These are phyloP conservation scores for Coemansia sp. DNA, from an alignment of 192 early-diverging fungal genomes.

Conservation along the genomic window DNA sequence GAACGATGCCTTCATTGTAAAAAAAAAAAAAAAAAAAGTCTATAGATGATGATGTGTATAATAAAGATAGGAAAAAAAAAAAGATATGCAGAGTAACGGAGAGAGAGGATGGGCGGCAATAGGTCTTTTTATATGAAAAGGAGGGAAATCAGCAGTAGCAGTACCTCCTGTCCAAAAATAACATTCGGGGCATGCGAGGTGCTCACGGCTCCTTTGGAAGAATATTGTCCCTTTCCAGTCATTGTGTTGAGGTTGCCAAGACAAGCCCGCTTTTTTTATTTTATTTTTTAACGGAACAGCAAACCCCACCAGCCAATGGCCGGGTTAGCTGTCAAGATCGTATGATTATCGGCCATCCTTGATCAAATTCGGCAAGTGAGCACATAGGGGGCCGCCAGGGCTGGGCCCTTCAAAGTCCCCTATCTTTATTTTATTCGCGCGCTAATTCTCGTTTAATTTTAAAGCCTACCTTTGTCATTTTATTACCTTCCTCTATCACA, in stretches of 20 bases:
- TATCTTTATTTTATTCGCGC: not conserved
- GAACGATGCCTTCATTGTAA: conserved; percentile 7
- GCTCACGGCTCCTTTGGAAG: not conserved
- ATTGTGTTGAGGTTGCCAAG: not conserved
- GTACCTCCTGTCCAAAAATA: not conserved
- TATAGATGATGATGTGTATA: not conserved
- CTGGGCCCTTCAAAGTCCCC: not conserved
- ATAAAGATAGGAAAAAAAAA: not conserved
- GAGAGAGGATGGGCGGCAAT: not conserved
- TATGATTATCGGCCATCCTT: not conserved
- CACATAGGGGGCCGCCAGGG: not conserved
- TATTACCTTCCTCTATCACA: not conserved
- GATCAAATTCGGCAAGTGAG: not conserved
- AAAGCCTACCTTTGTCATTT: not conserved
- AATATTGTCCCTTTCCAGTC: too few relatives aligned
- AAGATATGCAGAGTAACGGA: not conserved
- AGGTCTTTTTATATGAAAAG: not conserved
- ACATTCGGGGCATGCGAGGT: not conserved
- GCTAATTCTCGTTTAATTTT: not conserved
- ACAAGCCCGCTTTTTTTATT: not conserved
- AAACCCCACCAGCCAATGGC: not conserved
- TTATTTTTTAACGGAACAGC: not conserved
- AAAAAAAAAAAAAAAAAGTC: not conserved
- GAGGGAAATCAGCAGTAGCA: not conserved
- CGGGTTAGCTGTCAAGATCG: not conserved